Evolutionary conservation across 2,329 filamentous ascomycete genomes (phyloP).

Genomic region (Rugonectria rugulosa): DNA sequence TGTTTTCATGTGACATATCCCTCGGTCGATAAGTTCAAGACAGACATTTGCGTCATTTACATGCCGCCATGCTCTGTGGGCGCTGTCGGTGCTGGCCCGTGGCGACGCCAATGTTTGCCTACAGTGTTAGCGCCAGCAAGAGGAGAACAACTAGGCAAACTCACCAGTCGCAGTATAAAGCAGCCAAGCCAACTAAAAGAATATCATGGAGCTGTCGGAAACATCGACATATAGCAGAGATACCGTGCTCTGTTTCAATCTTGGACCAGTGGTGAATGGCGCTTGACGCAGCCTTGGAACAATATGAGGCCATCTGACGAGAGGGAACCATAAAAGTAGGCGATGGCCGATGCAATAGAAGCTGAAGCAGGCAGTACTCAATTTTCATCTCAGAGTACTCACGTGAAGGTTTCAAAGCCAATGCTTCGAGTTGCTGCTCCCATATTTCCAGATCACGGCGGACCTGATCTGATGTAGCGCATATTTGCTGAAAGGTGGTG

Average conservation of each 20-base stretch:
- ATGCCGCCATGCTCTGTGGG: constrained; percentile 2
- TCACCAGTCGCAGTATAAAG: constrained; percentile 38
- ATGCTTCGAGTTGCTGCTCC: constrained; percentile 24
- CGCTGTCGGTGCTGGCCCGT: background rate
- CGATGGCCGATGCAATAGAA: constrained; percentile 32
- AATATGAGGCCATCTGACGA: constrained; percentile 28
- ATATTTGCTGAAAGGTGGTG: constrained; percentile 35
- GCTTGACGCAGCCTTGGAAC: constrained; percentile 32
- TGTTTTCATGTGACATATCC: background rate
- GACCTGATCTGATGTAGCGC: constrained; percentile 24
- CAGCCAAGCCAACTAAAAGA: constrained; percentile 32
- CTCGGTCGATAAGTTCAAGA: background rate
- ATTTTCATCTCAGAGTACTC: constrained; percentile 36
- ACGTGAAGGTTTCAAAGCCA: constrained; percentile 29
- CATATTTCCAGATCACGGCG: constrained; percentile 28
- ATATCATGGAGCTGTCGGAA: constrained; percentile 32
- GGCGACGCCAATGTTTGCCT: constrained; percentile 7
- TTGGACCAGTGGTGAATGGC: constrained; percentile 31
- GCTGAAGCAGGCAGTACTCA: constrained; percentile 32
- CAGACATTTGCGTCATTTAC: constrained; percentile 7
- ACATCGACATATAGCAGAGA: constrained; percentile 28
- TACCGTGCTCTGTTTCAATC: constrained; percentile 23
- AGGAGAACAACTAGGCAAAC: background rate
- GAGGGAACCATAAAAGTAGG: constrained; percentile 39
- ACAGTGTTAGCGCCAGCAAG: too few relatives aligned